A percentile compares a stretch with the other conserved stretches of the same genome.
Conservation (phyloP, 1,139 yeast genomes). For the Sugiyamaella japonica region DNA sequence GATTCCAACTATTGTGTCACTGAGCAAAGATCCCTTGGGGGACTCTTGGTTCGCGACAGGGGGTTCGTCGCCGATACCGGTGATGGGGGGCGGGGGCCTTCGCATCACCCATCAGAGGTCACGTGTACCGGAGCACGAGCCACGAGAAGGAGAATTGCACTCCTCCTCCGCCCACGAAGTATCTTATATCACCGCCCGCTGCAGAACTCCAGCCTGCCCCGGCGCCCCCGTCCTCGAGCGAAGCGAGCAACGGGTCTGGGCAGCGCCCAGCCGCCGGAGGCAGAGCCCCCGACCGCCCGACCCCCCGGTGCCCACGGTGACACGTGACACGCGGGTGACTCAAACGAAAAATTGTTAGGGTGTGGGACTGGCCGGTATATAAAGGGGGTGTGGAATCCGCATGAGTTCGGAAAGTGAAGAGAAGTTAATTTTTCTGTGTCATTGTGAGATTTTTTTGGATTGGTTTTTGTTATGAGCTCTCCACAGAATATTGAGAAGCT, state of each 20-base stretch:
- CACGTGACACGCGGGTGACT: neutral
- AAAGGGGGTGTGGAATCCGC: slow-evolving; percentile 5
- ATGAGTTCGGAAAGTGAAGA: too few species aligned
- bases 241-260: neutral
- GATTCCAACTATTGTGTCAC: too few species aligned
- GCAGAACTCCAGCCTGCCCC: too few species aligned
- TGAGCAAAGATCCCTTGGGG: too few species aligned
- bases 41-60: too few species aligned
- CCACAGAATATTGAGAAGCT: slow-evolving; percentile 55
- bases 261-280: neutral
- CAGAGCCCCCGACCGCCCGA: neutral
- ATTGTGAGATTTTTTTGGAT: too few species aligned
- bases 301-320: neutral
- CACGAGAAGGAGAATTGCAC: neutral
- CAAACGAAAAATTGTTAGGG: neutral
- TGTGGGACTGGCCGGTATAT: too few species aligned
- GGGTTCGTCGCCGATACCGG: neutral
- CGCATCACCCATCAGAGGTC: neutral
- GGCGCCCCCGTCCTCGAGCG: too few species aligned
- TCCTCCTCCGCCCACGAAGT: neutral
- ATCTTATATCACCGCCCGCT: neutral
- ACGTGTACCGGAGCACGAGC: neutral
- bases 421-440: too few species aligned
- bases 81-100: neutral
- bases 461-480: too few species aligned